phyloP scores from a whole-genome alignment of 2,329 filamentous ascomycete genomes.

The Dendryphion nanum region DNA sequence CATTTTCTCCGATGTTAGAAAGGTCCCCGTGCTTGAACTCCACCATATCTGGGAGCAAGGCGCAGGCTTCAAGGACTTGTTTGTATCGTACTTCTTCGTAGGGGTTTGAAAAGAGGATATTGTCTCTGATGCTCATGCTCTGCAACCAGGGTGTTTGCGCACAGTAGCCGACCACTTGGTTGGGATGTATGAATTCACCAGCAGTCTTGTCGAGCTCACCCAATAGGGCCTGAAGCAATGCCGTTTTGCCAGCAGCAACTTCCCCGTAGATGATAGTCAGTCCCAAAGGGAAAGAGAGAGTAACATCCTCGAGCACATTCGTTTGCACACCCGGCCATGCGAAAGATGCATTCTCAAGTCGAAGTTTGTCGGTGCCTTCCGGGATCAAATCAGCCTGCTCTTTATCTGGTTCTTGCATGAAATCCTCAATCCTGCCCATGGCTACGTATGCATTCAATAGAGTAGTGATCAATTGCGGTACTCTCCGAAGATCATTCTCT shows the following conservation, averaged over 20 bases:
- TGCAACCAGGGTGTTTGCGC: constrained; percentile 67
- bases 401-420: constrained; percentile 84
- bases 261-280: constrained; percentile 63
- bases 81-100: constrained; percentile 70
- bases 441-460: constrained; percentile 82
- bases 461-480: constrained; percentile 73
- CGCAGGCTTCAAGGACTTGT: constrained; percentile 66
- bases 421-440: constrained; percentile 76
- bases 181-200: constrained; percentile 53
- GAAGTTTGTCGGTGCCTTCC: constrained; percentile 38
- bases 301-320: constrained; percentile 55
- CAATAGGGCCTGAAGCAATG: constrained; percentile 57
- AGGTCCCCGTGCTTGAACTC: constrained; percentile 64
- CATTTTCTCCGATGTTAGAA: constrained; percentile 61
- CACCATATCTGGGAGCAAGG: constrained; percentile 59
- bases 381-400: constrained; percentile 47
- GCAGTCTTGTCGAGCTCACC: constrained; percentile 57
- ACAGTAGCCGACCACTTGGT: constrained; percentile 62
- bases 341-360: constrained; percentile 67
- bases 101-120: constrained; percentile 63
- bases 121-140: constrained; percentile 68
- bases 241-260: constrained; percentile 64
- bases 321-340: constrained; percentile 71
- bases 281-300: constrained; percentile 54
- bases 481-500: constrained; percentile 68